phyloP scores from a whole-genome alignment of 2,329 filamentous ascomycete genomes.

The Colletotrichum salicis region DNA sequence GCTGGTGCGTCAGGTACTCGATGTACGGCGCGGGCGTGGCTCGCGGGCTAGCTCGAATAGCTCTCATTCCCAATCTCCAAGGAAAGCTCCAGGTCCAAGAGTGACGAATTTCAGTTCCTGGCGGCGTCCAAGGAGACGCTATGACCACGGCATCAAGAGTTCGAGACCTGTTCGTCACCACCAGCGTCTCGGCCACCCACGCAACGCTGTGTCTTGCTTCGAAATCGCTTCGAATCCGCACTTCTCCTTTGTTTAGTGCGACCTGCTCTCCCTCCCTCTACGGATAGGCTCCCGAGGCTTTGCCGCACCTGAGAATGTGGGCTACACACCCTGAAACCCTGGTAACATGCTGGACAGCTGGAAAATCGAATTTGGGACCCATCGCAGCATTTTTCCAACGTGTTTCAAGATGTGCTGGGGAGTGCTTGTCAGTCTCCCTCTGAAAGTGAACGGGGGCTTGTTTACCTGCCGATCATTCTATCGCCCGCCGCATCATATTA shows the following conservation, averaged over 20 bases:
- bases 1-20: not conserved
- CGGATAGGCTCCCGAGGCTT: constrained; percentile 5
- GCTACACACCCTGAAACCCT: constrained; percentile 21
- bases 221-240: not conserved
- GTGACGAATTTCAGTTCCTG: constrained; percentile 16
- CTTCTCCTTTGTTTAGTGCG: constrained; percentile 10
- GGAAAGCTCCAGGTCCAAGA: constrained; percentile 14
- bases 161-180: not conserved
- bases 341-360: constrained; percentile 8
- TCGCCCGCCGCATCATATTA: not conserved
- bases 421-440: constrained; percentile 5
- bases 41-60: not conserved
- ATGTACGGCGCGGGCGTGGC: constrained; percentile 13
- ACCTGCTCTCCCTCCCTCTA: not conserved
- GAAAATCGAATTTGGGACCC: constrained; percentile 8
- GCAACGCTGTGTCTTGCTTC: constrained; percentile 17
- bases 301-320: constrained; percentile 30
- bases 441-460: not conserved
- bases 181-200: constrained; percentile 1
- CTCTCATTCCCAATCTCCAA: not conserved
- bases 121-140: constrained; percentile 10
- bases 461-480: constrained; percentile 24
- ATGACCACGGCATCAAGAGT: not conserved
- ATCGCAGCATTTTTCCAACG: constrained; percentile 16
- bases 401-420: constrained; percentile 19